A percentile compares a stretch with the other conserved stretches of the same genome.
These are phyloP conservation scores for Mesembryanthemum crystallinum DNA, from an alignment of 148 eudicot species.

Conservation along the genomic window DNA sequence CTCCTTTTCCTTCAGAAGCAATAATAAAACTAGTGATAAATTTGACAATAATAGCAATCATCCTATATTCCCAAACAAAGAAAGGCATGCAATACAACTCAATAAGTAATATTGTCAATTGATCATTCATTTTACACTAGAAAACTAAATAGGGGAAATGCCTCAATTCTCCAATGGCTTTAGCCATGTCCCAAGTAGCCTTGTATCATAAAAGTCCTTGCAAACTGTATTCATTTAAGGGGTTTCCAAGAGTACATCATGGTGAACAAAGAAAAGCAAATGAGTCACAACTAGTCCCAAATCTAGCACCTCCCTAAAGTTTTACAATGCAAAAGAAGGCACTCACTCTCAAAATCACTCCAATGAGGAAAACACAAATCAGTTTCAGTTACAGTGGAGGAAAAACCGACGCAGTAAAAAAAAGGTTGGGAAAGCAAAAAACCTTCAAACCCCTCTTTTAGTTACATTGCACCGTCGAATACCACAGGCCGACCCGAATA, in stretches of 20 bases:
- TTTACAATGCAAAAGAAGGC: constrained; percentile 5
- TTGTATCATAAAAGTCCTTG: not conserved
- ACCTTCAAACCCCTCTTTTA: constrained; percentile 13
- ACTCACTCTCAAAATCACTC: not conserved
- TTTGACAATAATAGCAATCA: too few relatives aligned
- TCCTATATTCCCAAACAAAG: too few relatives aligned
- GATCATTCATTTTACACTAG: too few relatives aligned
- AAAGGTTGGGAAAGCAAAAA: constrained; percentile 1
- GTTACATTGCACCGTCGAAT: constrained; percentile 27
- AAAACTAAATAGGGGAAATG: not conserved
- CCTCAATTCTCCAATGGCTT: not conserved
- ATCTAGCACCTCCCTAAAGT: constrained; percentile 10
- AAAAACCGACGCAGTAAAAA: constrained; percentile 7
- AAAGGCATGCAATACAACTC: too few relatives aligned
- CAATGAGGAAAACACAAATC: constrained; percentile 5
- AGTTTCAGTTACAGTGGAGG: constrained; percentile 10
- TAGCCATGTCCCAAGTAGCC: not conserved
- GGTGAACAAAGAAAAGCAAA: not conserved
- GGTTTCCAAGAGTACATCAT: constrained; percentile 13
- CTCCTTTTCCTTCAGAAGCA: too few relatives aligned
- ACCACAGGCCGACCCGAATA: constrained; percentile 42
- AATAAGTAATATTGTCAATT: too few relatives aligned
- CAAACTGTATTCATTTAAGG: not conserved
- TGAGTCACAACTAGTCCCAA: not conserved
- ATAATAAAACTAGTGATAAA: too few relatives aligned